Evolutionary conservation across 305 asterid species (phyloP), one percentile per base, ranked within the genome.

Genomic region (Striga hermonthica): DNA sequence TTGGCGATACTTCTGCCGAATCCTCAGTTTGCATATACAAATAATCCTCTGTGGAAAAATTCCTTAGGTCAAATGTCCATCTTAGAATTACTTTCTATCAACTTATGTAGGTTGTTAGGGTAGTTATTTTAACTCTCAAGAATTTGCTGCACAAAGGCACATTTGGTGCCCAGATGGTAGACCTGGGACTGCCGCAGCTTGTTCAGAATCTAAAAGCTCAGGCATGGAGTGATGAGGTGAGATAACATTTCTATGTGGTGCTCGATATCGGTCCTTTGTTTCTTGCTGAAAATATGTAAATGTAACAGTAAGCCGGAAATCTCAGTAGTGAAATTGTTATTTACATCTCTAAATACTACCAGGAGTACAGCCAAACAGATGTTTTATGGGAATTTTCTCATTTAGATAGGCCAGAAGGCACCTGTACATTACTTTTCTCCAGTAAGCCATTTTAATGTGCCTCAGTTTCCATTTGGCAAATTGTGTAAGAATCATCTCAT

Each of bases 221-320:
- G 72, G 97, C 98, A 65, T 91, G 98, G 98, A 89, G 95, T 72
- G 95, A 91, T 16, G 97, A 87, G 98, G 96, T 89, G 71, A 65
- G 84, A 34, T 6, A 70, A 60, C 60, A 6, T 52, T 57, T 50
- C 65, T 40, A 12, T 44, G 48, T 36, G 44, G 47, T 60, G 45
- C 58, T 43, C 69, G 44, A 45, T 39, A 69, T 10, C 49, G 47
- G 31, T 15, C 68, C 5, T 12, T 64, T 37, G 28, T 68, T 36
- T 71, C 16, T 74, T 41, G 15, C 73, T 41, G 59, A 57, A 34
- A 58, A 67, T n/a, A 2, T 22, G 31, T 22, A 22, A 22, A 22
- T 22, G 31, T 49, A 14, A 43, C 50, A 7, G 60, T 55, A 50
- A 62, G 56, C 44, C 41, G 40, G 44, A 62, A 48, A 37, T 37